phyloP scores from a whole-genome alignment of 2,329 filamentous ascomycete species.

The Trichoderma afroharzianum region DNA sequence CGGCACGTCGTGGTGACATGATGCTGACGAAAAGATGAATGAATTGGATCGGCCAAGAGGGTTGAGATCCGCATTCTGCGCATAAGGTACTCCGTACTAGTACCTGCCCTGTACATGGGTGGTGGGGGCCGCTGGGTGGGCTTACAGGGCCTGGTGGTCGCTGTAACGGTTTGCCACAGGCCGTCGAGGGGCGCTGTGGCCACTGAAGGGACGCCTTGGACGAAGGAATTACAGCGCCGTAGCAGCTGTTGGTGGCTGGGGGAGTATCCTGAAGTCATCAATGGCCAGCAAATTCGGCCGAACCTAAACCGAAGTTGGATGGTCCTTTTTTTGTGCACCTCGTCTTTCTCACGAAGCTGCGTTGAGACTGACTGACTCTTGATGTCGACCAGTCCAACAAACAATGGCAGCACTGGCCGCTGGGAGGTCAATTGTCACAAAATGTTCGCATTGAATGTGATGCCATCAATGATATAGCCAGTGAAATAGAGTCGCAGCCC shows the following conservation, averaged over 20 bases:
- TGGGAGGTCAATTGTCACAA: background rate
- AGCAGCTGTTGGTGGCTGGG: background rate
- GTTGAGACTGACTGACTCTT: background rate
- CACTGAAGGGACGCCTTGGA: background rate
- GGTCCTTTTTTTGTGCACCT: background rate
- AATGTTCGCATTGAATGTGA: background rate
- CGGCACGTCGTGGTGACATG: constrained; percentile 4
- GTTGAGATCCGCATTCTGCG: constrained; percentile 4
- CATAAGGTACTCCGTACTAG: too few species aligned
- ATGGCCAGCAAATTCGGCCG: background rate
- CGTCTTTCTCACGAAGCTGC: background rate
- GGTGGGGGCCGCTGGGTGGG: background rate
- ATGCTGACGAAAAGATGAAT: constrained; percentile 11
- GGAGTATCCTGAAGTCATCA: background rate
- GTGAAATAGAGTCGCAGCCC: background rate
- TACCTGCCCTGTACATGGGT: background rate
- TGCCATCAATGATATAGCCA: background rate
- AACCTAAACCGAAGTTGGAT: background rate
- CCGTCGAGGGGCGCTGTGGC: background rate
- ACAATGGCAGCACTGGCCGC: background rate
- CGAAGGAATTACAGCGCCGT: background rate
- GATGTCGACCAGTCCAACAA: background rate
- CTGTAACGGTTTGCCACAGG: background rate
- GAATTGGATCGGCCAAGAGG: background rate
- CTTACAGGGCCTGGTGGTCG: background rate